phyloP scores from a whole-genome alignment of 2,329 filamentous ascomycete genomes.

The Phaeosphaeria sp. region DNA sequence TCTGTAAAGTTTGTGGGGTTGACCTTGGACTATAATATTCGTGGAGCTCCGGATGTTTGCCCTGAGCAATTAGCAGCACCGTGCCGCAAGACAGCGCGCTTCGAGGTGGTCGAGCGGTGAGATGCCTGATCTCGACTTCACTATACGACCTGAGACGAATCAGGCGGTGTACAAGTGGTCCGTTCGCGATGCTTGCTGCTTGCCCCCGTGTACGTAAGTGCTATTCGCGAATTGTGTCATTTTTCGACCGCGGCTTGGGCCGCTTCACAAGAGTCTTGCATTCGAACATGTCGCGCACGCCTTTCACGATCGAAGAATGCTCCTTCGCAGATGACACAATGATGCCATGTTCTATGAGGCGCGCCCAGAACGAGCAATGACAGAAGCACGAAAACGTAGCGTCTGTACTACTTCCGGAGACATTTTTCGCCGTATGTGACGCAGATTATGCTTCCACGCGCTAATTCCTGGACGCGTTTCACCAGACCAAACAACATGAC shows the following conservation, averaged over 20 bases:
- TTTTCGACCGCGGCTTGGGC: too few relatives aligned
- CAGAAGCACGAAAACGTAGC: too few relatives aligned
- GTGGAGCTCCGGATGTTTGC: not conserved
- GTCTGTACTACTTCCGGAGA: too few relatives aligned
- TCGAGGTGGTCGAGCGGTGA: not conserved
- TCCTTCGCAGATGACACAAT: too few relatives aligned
- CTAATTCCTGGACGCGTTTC: not conserved
- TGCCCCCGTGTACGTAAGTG: too few relatives aligned
- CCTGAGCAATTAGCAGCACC: not conserved
- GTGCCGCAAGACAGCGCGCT: not conserved
- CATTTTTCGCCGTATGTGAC: not conserved
- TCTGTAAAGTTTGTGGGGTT: not conserved
- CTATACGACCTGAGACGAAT: not conserved
- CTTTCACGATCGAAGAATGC: too few relatives aligned
- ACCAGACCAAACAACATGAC: not conserved
- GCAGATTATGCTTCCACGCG: not conserved
- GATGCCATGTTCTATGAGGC: too few relatives aligned
- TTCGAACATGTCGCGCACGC: too few relatives aligned
- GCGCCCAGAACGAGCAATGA: too few relatives aligned
- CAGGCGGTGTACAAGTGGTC: not conserved
- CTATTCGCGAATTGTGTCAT: too few relatives aligned
- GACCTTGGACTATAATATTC: not conserved
- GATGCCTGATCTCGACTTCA: not conserved
- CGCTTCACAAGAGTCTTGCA: too few relatives aligned
- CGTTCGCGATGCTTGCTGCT: too few relatives aligned